Percentiles rank a stretch among this genome's conserved stretches.
These are phyloP conservation scores for Corchorus capsularis DNA, from an alignment of 345 rosid genomes.

Conservation along the genomic window DNA sequence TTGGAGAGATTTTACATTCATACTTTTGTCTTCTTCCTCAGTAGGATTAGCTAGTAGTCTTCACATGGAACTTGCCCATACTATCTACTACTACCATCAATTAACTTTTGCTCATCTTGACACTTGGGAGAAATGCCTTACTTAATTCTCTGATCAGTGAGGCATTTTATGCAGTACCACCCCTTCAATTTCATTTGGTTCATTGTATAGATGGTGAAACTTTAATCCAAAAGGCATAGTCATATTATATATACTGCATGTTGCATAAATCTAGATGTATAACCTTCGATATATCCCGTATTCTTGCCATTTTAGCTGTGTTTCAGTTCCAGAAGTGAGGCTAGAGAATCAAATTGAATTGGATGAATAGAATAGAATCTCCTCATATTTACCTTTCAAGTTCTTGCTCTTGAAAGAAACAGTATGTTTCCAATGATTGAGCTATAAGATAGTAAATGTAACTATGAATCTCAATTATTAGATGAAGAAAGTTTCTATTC, in stretches of 20 bases:
- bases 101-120: background rate
- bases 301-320: background rate
- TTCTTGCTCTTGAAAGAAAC: no score
- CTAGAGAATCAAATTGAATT: background rate
- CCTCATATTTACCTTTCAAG: no score
- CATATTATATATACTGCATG: background rate
- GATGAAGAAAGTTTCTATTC: no score
- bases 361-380: no score
- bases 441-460: no score
- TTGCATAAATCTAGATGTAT: no score
- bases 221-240: background rate
- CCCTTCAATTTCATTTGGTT: background rate
- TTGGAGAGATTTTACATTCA: slow-evolving; percentile 4
- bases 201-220: background rate
- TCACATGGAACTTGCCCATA: background rate
- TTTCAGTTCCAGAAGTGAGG: background rate
- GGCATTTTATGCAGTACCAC: background rate
- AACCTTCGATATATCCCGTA: background rate
- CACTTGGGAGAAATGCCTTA: background rate
- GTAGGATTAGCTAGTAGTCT: background rate
- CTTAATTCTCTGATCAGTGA: background rate
- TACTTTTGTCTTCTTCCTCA: background rate
- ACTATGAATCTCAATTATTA: no score
- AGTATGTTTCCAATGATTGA: no score
- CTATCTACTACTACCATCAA: slow-evolving; percentile 1